Percentiles rank a stretch among this genome's conserved stretches.
Evolutionary conservation across 495 filamentous ascomycete genomes (phyloP).

Genomic region (Astrothelium subdiscretum): DNA sequence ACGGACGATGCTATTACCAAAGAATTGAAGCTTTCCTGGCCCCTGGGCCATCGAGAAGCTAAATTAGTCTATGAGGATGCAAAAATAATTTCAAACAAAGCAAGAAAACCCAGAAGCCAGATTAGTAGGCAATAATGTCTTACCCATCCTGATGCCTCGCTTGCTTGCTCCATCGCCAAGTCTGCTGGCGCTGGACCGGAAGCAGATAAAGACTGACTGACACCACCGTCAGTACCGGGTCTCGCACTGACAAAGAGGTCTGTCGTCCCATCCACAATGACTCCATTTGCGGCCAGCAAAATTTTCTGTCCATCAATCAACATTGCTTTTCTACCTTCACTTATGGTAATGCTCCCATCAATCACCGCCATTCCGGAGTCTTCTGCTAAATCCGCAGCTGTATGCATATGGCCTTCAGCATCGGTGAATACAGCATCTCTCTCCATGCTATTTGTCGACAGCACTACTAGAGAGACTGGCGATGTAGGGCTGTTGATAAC

Average conservation of each 20-base stretch:
- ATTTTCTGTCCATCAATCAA: neutral
- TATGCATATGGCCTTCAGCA: neutral
- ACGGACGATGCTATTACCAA: too few relatives aligned
- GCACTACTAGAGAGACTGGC: neutral
- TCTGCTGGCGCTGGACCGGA: neutral
- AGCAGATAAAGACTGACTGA: neutral
- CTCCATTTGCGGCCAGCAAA: neutral
- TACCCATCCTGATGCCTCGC: neutral
- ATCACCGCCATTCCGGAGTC: neutral
- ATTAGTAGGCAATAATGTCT: neutral
- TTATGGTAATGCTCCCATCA: neutral
- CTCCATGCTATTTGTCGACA: neutral
- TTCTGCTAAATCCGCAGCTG: neutral
- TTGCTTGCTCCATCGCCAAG: neutral
- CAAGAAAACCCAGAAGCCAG: neutral
- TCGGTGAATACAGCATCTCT: neutral
- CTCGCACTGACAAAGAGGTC: neutral
- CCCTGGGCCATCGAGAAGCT: too few relatives aligned
- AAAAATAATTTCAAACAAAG: too few relatives aligned
- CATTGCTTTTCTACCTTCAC: neutral
- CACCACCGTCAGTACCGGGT: neutral
- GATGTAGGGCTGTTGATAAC: neutral
- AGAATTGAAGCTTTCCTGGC: too few relatives aligned
- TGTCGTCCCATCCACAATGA: neutral
- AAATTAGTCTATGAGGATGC: too few relatives aligned